phyloP scores from a whole-genome alignment of 2,329 filamentous ascomycete species.

The Alternaria triticina region DNA sequence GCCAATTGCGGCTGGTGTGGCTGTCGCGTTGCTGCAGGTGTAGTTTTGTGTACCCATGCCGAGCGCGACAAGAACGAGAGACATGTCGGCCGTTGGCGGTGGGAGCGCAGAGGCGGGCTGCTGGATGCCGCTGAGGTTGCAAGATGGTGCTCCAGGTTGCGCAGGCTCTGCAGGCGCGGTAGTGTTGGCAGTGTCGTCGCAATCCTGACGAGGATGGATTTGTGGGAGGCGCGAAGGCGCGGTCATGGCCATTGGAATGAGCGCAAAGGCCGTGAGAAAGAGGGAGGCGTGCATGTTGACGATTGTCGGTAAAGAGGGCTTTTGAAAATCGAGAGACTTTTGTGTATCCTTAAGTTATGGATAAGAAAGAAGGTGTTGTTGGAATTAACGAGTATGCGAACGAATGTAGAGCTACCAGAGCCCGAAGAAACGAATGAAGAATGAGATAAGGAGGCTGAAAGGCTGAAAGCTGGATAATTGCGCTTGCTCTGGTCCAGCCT shows the following conservation, averaged over 20 bases:
- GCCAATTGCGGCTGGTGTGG: slow-evolving; percentile 49
- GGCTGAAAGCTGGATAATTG: slow-evolving; percentile 2
- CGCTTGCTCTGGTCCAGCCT: neutral
- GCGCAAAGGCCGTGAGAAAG: slow-evolving; percentile 24
- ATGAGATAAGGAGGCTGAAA: slow-evolving; percentile 10
- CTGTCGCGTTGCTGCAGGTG: slow-evolving; percentile 46
- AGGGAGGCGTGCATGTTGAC: slow-evolving; percentile 33
- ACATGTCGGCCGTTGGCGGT: slow-evolving; percentile 30
- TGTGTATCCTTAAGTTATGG: neutral
- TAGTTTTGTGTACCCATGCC: slow-evolving; percentile 61
- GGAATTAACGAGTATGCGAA: slow-evolving; percentile 7
- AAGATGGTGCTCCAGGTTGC: slow-evolving; percentile 12
- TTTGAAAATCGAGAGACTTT: slow-evolving; percentile 4
- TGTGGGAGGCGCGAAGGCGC: slow-evolving; percentile 23
- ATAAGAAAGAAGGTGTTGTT: neutral
- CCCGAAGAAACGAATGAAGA: slow-evolving; percentile 29
- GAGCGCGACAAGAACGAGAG: slow-evolving; percentile 54
- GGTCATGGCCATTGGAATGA: slow-evolving; percentile 33
- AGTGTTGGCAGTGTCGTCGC: slow-evolving; percentile 2
- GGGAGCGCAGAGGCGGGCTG: slow-evolving; percentile 38
- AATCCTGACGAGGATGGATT: slow-evolving; percentile 23
- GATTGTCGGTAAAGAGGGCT: neutral
- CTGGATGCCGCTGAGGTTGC: slow-evolving; percentile 29
- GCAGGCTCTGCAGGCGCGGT: neutral
- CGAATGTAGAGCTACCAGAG: slow-evolving; percentile 41